These are phyloP conservation scores for Apiotrichum laibachii DNA, from an alignment of 1,284 basidiomycete genomes.

Conservation along the genomic window DNA sequence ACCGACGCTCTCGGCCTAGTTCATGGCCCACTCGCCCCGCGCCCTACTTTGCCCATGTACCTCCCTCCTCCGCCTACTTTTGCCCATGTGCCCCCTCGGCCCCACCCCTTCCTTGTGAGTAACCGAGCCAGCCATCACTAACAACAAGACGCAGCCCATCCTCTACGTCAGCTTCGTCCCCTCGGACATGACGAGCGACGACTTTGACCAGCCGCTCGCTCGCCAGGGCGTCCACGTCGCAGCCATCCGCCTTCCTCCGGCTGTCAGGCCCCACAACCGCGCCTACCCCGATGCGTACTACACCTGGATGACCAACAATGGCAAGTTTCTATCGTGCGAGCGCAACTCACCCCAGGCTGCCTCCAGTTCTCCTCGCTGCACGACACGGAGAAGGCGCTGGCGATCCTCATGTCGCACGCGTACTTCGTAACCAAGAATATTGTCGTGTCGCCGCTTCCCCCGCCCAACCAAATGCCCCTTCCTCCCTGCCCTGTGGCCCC, in stretches of 20 bases:
- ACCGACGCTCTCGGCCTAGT: background rate
- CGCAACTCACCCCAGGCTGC: background rate
- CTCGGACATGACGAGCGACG: conserved; percentile 21
- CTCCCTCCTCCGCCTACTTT: background rate
- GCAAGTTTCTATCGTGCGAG: conserved; percentile 12
- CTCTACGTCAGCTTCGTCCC: conserved; percentile 37
- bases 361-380: conserved; percentile 8
- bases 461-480: conserved; percentile 34
- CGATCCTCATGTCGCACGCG: conserved; percentile 71
- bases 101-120: conserved; percentile 21
- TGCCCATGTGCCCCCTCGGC: conserved; percentile 4
- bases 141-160: conserved; percentile 7
- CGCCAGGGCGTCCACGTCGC: conserved; percentile 26
- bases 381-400: conserved; percentile 75
- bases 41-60: background rate
- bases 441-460: conserved; percentile 67
- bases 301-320: conserved; percentile 40
- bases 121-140: background rate
- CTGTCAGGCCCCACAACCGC: conserved; percentile 25
- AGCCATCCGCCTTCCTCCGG: conserved; percentile 24
- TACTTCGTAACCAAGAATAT: conserved; percentile 60
- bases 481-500: conserved; percentile 57
- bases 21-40: background rate
- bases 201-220: conserved; percentile 26
- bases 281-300: conserved; percentile 38